A percentile compares a stretch with the other conserved stretches of the same genome.
Conservation (phyloP, 148 eudicot species). For the Vaccinium corymbosum region DNA sequence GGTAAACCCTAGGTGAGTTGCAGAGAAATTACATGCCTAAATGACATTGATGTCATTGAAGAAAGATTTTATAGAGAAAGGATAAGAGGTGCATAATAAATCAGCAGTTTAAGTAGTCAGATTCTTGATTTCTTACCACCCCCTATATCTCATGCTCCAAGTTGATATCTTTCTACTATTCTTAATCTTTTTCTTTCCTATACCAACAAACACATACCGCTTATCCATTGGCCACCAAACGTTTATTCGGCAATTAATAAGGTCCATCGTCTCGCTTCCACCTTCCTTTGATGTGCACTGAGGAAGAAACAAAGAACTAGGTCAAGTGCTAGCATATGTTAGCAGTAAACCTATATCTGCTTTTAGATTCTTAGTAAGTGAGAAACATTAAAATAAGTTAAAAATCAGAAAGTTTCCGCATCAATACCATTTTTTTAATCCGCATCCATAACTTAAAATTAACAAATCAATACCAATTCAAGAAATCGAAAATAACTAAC, state of each 20-base stretch:
- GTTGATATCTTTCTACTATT: background rate
- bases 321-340: constrained; percentile 9
- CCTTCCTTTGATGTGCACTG: constrained; percentile 69
- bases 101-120: background rate
- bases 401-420: background rate
- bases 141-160: constrained; percentile 1
- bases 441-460: background rate
- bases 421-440: background rate
- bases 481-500: background rate
- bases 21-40: background rate
- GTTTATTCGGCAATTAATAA: constrained; percentile 76
- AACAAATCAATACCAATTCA: background rate
- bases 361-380: background rate
- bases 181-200: background rate
- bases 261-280: constrained; percentile 52
- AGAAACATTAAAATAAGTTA: background rate
- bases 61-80: background rate
- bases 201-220: constrained; percentile 45
- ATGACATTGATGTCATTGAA: background rate
- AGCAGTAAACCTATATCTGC: constrained; percentile 2
- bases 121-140: background rate
- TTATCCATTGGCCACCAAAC: constrained; percentile 99
- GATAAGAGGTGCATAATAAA: background rate
- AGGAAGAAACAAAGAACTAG: constrained; percentile 18
- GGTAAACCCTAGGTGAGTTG: background rate